These are phyloP conservation scores for Papilionanthe hybrid DNA, from an alignment of 116 monocot genomes.

Conservation along the genomic window DNA sequence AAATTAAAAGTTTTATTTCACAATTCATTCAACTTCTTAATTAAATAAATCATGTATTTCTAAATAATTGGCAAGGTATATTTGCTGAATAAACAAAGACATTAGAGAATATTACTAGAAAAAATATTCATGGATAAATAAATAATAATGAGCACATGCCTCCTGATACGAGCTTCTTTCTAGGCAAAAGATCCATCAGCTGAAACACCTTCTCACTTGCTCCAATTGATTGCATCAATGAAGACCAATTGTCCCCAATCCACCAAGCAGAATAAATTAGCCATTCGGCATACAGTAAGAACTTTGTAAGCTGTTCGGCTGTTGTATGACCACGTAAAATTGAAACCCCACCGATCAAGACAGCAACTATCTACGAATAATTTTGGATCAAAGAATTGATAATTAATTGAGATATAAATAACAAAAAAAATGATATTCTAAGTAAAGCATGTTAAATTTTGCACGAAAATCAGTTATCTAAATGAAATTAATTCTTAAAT, in stretches of 20 bases:
- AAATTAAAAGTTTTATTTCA: background rate
- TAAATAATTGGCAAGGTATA: background rate
- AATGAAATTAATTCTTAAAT: background rate
- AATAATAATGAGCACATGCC: slow-evolving; percentile 31
- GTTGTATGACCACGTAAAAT: slow-evolving; percentile 79
- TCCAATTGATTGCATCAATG: slow-evolving; percentile 84
- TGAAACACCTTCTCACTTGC: slow-evolving; percentile 93
- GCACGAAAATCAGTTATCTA: background rate
- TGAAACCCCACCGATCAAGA: slow-evolving; percentile 78
- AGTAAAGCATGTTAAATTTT: background rate
- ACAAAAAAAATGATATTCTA: background rate
- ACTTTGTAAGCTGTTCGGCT: slow-evolving; percentile 94
- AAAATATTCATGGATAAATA: background rate
- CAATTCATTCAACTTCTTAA: background rate
- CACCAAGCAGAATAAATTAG: slow-evolving; percentile 85
- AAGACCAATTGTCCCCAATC: slow-evolving; percentile 92
- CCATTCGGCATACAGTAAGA: slow-evolving; percentile 86
- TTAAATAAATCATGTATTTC: background rate
- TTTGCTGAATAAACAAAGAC: background rate
- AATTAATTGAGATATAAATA: background rate
- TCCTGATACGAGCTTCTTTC: slow-evolving; percentile 48
- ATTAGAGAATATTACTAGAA: background rate
- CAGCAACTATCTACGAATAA: slow-evolving; percentile 73
- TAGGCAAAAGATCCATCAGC: slow-evolving; percentile 79
- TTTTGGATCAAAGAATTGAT: slow-evolving; percentile 12